Conservation (phyloP, 306 rosid genomes). For the Vigna unguiculata region DNA sequence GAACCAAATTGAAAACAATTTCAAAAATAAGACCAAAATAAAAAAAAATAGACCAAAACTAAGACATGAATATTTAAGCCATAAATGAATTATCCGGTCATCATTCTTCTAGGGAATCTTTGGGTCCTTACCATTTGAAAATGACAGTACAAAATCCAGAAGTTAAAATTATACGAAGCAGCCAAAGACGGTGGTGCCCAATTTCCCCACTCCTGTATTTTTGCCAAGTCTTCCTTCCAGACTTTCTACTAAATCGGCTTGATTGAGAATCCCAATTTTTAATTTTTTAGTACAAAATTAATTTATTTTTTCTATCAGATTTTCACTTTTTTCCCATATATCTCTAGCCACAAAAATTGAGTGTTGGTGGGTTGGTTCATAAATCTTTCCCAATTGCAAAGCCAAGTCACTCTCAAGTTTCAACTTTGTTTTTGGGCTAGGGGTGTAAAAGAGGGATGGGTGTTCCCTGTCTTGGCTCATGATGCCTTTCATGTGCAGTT, state of each 20-base stretch:
- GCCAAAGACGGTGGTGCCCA: neutral
- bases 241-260: neutral
- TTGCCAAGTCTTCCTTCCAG: neutral
- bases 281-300: neutral
- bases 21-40: too few relatives aligned
- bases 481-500: neutral
- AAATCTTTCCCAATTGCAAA: neutral
- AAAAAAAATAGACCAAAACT: too few relatives aligned
- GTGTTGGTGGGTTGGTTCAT: neutral
- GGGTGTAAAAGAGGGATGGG: neutral
- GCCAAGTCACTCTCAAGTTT: neutral
- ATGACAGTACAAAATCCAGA: neutral
- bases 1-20: too few relatives aligned
- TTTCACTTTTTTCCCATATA: neutral
- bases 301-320: neutral
- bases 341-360: neutral
- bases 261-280: neutral
- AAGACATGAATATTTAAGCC: too few relatives aligned
- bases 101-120: neutral
- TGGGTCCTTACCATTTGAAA: neutral
- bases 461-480: neutral
- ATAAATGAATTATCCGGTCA: slow-evolving; percentile 2
- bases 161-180: neutral
- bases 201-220: neutral
- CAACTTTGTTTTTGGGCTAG: neutral